Base-by-base conservation (phyloP, 2,329 filamentous ascomycete species). In the Grosmannia clavigera region DNA sequence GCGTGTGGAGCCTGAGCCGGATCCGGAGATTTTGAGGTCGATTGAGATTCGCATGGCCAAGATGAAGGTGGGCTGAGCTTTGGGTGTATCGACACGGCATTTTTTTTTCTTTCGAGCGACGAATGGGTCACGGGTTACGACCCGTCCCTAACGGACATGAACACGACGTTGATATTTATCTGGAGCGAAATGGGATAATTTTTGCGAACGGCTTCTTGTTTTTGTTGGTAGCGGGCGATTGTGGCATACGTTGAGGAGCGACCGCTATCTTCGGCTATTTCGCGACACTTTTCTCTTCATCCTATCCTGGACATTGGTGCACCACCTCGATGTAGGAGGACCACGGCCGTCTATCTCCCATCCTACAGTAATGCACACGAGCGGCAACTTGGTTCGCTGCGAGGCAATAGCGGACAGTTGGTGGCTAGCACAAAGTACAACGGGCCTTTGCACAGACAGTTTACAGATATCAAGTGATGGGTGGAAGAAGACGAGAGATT, bases 1-100 rank as follows among this genome's bases (percentile, higher is more conserved):
- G 65, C 84, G 81, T 67, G 76, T 83, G 33, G 82, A 86, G 59
- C 81, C 80, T 0, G 77, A 80, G 66, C 81, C 80, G 2, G 83
- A 88, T 67, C 82, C 82, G 0, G 81, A 82, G 12, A 71, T 87
- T 6, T 66, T 87, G 59, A 77, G 76, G 67, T 76, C 74, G 55
- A 73, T 88, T 25, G 79, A 85, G 65, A 77, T 74, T 57, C 84
- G 79, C 63, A 71, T 87, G 57, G 74, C 75, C 27, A 31, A 59
- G 14, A 31, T 59, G 19, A 31, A 22, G 61, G 67, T 77, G 46
- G 62, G 58, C 10, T 64, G 35, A 63, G 2, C 12, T 7, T 38
- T 38, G 35, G 48, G 48, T 10, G 22, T 16, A 31, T 38, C 22
- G 22, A 22, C 22, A 57, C 55, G 33, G 14, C 10, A 14, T 38